phyloP scores from a whole-genome alignment of 768 basidiomycete species.

The Russula vinacea region DNA sequence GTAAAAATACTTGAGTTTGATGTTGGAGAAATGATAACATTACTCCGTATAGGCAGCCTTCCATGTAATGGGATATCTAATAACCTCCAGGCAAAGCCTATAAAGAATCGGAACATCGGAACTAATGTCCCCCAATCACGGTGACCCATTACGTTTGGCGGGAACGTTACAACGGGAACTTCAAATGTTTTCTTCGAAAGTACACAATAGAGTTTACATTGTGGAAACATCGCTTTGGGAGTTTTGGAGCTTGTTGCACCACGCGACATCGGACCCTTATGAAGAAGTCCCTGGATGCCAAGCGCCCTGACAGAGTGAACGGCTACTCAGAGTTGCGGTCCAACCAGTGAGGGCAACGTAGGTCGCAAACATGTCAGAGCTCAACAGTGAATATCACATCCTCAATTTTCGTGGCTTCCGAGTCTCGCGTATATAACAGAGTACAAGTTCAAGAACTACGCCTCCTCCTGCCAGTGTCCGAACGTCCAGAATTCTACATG shows the following conservation, averaged over 20 bases:
- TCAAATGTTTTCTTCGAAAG: background rate
- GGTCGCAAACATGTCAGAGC: background rate
- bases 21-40: background rate
- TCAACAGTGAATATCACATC: no score
- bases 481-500: background rate
- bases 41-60: slow-evolving; percentile 50
- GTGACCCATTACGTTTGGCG: background rate
- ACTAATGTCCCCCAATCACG: no score
- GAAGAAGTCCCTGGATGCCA: no score
- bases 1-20: slow-evolving; percentile 35
- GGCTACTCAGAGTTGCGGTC: no score
- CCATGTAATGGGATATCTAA: slow-evolving; percentile 64
- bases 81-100: slow-evolving; percentile 57
- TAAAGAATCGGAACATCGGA: slow-evolving; percentile 28
- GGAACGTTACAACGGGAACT: no score
- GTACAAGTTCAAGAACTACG: background rate
- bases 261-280: no score
- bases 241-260: no score
- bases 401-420: no score
- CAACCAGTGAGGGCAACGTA: background rate
- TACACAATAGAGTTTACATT: no score
- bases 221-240: no score
- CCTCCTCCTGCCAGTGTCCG: background rate
- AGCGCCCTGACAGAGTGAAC: no score
- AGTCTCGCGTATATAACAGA: no score